A percentile compares a stretch with the other conserved stretches of the same genome.
These are phyloP conservation scores for Steccherinum ochraceum DNA, from an alignment of 768 basidiomycete species.

Conservation along the genomic window DNA sequence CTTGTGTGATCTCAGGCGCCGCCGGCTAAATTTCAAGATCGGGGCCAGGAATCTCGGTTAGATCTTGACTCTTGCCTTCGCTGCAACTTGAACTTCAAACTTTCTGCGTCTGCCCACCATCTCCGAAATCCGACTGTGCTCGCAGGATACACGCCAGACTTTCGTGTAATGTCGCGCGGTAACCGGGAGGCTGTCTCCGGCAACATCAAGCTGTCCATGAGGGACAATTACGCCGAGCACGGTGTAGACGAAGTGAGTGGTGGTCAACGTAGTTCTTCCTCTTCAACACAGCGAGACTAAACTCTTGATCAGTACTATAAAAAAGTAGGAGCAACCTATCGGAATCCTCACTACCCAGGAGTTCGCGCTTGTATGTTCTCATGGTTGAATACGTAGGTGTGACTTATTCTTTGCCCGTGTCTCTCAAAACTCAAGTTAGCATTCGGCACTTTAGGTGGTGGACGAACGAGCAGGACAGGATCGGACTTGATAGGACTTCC, in stretches of 20 bases:
- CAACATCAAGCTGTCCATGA: conserved; percentile 35
- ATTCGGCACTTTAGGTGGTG: conserved; percentile 27
- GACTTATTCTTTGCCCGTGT: not conserved
- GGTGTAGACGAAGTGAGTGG: conserved; percentile 53
- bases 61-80: no score
- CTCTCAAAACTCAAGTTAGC: not conserved
- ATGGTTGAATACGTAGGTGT: conserved; percentile 43
- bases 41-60: no score
- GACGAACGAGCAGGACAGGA: conserved; percentile 26
- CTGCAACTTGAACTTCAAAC: no score
- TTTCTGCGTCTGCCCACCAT: no score
- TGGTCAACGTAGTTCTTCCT: not conserved
- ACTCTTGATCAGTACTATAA: conserved; percentile 46
- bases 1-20: no score
- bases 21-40: no score
- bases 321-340: conserved; percentile 61
- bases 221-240: conserved; percentile 41
- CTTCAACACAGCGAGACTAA: not conserved
- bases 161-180: conserved; percentile 18
- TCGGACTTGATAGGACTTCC: conserved; percentile 20
- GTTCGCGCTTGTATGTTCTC: conserved; percentile 47
- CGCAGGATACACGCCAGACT: no score
- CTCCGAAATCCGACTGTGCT: no score
- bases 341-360: conserved; percentile 69
- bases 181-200: conserved; percentile 17